Base-by-base conservation (phyloP, 2,329 filamentous ascomycete genomes). In the Periconia sp. region DNA sequence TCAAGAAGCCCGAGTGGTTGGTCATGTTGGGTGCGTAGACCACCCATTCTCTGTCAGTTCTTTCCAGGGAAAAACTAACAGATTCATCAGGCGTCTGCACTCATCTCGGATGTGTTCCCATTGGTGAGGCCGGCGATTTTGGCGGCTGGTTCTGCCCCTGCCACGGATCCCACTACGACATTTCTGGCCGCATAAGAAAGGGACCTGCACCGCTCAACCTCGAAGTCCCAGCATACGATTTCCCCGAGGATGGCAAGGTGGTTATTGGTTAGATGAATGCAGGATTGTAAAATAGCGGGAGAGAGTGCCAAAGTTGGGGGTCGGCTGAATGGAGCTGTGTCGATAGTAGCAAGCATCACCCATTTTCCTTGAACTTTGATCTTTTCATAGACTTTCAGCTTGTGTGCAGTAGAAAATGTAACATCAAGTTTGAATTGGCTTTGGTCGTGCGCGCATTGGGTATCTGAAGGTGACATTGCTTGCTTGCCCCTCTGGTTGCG, bases 91-190 rank as follows among this genome's bases (percentile, higher is more conserved):
- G 92, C 80, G 93, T 99, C 79, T 99, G 94, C 89, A 99, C 94
- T 73, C 94, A 99, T 81, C 83, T 99, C 74, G 94, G 94, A 81
- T 99, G 94, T 85, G 94, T 99, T 68, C 94, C 94, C 74, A 99
- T 99, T 72, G 94, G 95, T 73, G 94, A 99, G 83, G 91, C 94
- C 62, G 94, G 94, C 77, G 95, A 99, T 80, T 99, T 83, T 73
- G 94, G 94, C 76, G 94, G 94, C 75, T 99, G 94, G 94, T 99
- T 99, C 89, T 99, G 94, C 84, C 94, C 94, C 64, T 99, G 94
- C 90, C 94, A 99, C 86, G 94, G 94, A 79, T 97, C 92, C 68
- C 94, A 99, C 85, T 99, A 99, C 86, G 94, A 99, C 77, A 97
- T 99, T 78, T 97, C 92, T 62, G 94, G 94, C 77, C 92, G 94